A percentile compares a stretch with the other conserved stretches of the same genome.
Conservation (phyloP, 495 filamentous ascomycete species). For the Trichodelitschia bisporula region DNA sequence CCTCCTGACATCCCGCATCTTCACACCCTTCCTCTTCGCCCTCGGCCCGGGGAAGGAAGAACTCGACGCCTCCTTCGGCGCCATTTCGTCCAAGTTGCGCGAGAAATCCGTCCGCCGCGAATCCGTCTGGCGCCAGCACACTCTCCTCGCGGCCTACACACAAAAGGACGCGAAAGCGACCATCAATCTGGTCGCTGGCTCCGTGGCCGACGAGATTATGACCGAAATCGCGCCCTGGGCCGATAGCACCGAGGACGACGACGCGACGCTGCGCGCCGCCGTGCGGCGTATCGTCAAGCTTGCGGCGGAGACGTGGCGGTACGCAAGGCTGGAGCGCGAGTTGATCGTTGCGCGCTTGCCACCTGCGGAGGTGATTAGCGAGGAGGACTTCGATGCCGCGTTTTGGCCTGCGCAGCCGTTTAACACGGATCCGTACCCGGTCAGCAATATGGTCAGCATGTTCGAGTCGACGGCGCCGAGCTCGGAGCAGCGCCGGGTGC, state of each 20-base stretch:
- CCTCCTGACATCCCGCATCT: constrained; percentile 34
- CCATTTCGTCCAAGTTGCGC: constrained; percentile 35
- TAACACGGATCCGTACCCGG: too few species aligned
- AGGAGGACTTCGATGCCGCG: constrained; percentile 13
- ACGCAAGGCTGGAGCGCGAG: constrained; percentile 35
- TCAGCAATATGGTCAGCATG: too few species aligned
- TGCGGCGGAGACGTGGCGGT: constrained; percentile 38
- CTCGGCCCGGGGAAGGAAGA: constrained; percentile 34
- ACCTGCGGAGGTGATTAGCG: constrained; percentile 16
- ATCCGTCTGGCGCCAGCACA: constrained; percentile 39
- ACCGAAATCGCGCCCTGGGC: constrained; percentile 32
- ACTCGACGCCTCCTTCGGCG: constrained; percentile 35
- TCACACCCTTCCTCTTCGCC: constrained; percentile 39
- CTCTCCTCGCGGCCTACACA: constrained; percentile 37
- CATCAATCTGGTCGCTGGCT: constrained; percentile 32
- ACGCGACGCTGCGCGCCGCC: constrained; percentile 21
- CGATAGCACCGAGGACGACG: constrained; percentile 28
- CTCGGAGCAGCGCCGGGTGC: too few species aligned
- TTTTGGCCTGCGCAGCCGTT: too few species aligned
- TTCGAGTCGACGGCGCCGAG: too few species aligned
- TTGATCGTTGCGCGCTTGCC: constrained; percentile 31
- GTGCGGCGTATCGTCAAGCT: constrained; percentile 36
- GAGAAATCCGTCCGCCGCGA: constrained; percentile 35
- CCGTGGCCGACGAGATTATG: constrained; percentile 36
- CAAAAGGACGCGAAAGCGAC: constrained; percentile 34